A percentile compares a stretch with the other conserved stretches of the same genome.
phyloP scores from a whole-genome alignment of 2,329 filamentous ascomycete genomes.

The Fusarium circinatum region DNA sequence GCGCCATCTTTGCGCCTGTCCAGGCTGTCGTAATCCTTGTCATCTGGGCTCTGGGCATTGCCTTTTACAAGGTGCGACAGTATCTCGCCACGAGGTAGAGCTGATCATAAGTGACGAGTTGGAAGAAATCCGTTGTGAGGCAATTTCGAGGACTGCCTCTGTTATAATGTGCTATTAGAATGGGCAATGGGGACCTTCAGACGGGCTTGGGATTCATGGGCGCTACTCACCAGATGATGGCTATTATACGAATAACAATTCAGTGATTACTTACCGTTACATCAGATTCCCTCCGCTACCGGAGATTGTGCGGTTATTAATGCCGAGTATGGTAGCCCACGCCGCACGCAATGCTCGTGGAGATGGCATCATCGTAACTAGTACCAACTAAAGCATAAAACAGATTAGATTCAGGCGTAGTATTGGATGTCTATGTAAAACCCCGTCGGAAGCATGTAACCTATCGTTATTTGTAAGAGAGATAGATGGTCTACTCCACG shows the following conservation, averaged over 20 bases:
- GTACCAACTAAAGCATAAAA: not conserved
- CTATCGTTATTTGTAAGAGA: not conserved
- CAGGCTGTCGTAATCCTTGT: conserved; percentile 63
- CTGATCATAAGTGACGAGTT: too few relatives aligned
- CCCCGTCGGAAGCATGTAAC: not conserved
- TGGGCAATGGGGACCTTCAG: too few relatives aligned
- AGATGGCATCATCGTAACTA: not conserved
- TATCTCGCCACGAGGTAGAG: too few relatives aligned
- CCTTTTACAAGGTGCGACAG: conserved; percentile 50
- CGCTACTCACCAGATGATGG: too few relatives aligned
- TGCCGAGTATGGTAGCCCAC: not conserved
- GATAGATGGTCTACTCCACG: not conserved
- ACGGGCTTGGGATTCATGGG: not conserved
- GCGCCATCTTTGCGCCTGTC: conserved; percentile 66
- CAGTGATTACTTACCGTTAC: rapidly evolving
- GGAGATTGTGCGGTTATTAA: not conserved
- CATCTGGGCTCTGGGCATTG: conserved; percentile 61
- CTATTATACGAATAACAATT: not conserved
- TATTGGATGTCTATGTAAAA: not conserved
- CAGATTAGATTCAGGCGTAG: not conserved
- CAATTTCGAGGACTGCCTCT: too few relatives aligned
- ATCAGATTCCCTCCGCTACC: not conserved
- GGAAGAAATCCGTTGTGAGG: too few relatives aligned
- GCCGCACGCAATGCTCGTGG: not conserved
- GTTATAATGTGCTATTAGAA: not conserved